These are phyloP conservation scores for Crithidia brevicula DNA, from an alignment of 208 protist species.

Conservation along the genomic window DNA sequence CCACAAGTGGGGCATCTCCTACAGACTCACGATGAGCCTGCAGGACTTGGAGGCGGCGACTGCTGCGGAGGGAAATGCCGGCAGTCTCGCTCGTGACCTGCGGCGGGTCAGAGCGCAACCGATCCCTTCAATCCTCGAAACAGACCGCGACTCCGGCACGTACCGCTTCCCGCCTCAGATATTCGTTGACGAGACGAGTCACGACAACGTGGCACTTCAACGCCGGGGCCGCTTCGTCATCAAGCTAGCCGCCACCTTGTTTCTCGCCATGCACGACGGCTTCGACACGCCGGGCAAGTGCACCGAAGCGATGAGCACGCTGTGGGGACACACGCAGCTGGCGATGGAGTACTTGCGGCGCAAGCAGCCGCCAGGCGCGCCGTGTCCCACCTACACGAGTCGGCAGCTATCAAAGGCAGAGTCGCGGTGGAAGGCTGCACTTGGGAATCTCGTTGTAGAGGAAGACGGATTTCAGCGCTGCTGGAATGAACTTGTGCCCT, in stretches of 20 bases:
- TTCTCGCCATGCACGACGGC: slow-evolving; percentile 28
- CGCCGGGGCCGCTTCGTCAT: slow-evolving; percentile 50
- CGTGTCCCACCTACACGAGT: neutral
- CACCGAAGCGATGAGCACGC: slow-evolving; percentile 20
- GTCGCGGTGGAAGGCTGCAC: slow-evolving; percentile 19
- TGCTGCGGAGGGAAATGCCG: no score
- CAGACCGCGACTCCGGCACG: neutral
- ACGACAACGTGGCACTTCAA: slow-evolving; percentile 13
- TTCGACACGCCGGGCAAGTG: slow-evolving; percentile 29
- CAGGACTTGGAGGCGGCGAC: no score
- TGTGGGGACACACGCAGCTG: slow-evolving; percentile 35
- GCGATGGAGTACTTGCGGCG: slow-evolving; percentile 33
- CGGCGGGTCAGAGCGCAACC: neutral
- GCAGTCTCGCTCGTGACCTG: neutral
- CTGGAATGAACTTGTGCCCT: slow-evolving; percentile 20
- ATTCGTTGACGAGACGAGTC: neutral
- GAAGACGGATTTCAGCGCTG: slow-evolving; percentile 17
- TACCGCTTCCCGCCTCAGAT: slow-evolving; percentile 1
- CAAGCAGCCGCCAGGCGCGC: no score
- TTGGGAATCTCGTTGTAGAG: slow-evolving; percentile 18
- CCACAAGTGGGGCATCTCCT: no score
- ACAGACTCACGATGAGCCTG: no score
- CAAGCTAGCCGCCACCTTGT: slow-evolving; percentile 49
- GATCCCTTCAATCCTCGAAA: neutral
- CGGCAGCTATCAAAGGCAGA: slow-evolving; percentile 20